Evolutionary conservation across 2,329 filamentous ascomycete species (phyloP).

Genomic region (Rutstroemia sydowiana): DNA sequence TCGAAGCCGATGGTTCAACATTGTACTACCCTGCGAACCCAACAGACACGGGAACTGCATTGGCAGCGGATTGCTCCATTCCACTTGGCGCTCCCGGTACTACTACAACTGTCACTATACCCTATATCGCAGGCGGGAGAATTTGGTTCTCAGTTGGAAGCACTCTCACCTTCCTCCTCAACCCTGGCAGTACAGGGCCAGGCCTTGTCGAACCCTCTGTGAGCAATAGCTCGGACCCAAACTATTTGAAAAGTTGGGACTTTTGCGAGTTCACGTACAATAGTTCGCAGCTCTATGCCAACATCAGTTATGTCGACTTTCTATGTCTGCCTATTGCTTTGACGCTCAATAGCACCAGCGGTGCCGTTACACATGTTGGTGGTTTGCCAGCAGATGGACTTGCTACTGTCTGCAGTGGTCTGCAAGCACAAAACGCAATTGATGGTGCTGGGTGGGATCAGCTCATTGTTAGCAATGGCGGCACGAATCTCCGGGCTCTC

Average conservation of each 20-base stretch:
- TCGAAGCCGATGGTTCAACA: conserved; percentile 59
- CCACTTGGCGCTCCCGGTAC: conserved; percentile 54
- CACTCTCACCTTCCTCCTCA: conserved; percentile 59
- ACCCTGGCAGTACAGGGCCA: conserved; percentile 56
- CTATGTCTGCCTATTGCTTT: conserved; percentile 54
- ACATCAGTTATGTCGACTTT: conserved; percentile 71
- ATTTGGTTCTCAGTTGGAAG: conserved; percentile 62
- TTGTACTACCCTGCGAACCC: conserved; percentile 58
- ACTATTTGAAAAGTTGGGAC: conserved; percentile 54
- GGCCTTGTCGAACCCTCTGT: conserved; percentile 70
- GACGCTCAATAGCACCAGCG: conserved; percentile 37
- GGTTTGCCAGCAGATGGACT: conserved; percentile 52
- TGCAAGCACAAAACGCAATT: conserved; percentile 45
- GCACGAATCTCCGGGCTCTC: conserved; percentile 34
- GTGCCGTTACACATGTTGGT: conserved; percentile 39
- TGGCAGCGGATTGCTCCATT: conserved; percentile 56
- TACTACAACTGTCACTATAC: conserved; percentile 55
- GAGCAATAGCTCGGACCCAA: conserved; percentile 55
- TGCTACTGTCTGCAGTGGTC: conserved; percentile 43
- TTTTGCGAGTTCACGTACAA: conserved; percentile 66
- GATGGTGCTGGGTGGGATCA: conserved; percentile 57
- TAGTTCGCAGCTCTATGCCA: conserved; percentile 51
- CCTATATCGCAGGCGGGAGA: conserved; percentile 61
- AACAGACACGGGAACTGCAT: conserved; percentile 38
- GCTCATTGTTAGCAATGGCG: conserved; percentile 31